Evolutionary conservation across 208 protist species (phyloP).

Genomic region (Trypanosoma lewisi): DNA sequence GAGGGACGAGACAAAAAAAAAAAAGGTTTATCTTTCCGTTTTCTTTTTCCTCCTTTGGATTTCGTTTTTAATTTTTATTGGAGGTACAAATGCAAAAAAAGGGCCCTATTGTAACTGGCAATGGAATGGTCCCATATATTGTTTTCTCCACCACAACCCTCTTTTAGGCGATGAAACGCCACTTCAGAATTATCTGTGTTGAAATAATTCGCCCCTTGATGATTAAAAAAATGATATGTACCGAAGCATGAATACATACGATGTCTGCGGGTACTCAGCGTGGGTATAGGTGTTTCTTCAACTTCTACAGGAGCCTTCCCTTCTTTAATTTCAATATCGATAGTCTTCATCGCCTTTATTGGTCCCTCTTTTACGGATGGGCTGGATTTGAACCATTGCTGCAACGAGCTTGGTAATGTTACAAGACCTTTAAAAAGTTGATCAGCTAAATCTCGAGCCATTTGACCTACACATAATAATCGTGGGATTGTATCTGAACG

Average conservation of each 20-base stretch:
- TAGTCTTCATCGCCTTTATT: background rate
- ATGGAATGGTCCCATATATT: slow-evolving; percentile 56
- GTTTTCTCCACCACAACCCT: slow-evolving; percentile 33
- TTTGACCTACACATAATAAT: slow-evolving; percentile 54
- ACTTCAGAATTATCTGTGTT: slow-evolving; percentile 60
- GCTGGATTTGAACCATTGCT: slow-evolving; percentile 5
- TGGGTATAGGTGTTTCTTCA: background rate
- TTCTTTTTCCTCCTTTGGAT: too few relatives aligned
- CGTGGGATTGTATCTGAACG: slow-evolving; percentile 70
- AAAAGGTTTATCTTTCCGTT: too few relatives aligned
- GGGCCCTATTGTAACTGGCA: slow-evolving; percentile 56
- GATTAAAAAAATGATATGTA: slow-evolving; percentile 69
- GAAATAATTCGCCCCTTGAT: slow-evolving; percentile 45
- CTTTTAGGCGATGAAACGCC: slow-evolving; percentile 58
- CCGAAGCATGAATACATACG: slow-evolving; percentile 70
- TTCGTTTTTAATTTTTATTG: too few relatives aligned
- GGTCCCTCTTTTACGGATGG: background rate
- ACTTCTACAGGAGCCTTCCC: slow-evolving; percentile 1
- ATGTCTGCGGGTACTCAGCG: slow-evolving; percentile 13
- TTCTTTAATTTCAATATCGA: slow-evolving; percentile 7
- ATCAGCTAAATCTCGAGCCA: slow-evolving; percentile 38
- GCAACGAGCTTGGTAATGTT: background rate
- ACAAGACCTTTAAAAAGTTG: slow-evolving; percentile 27
- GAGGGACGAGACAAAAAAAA: too few relatives aligned
- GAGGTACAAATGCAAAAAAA: slow-evolving; percentile 57